Evolutionary conservation across 345 rosid genomes (phyloP), one percentile per base, ranked within the genome.

Genomic region (Eucalyptus coolabah): DNA sequence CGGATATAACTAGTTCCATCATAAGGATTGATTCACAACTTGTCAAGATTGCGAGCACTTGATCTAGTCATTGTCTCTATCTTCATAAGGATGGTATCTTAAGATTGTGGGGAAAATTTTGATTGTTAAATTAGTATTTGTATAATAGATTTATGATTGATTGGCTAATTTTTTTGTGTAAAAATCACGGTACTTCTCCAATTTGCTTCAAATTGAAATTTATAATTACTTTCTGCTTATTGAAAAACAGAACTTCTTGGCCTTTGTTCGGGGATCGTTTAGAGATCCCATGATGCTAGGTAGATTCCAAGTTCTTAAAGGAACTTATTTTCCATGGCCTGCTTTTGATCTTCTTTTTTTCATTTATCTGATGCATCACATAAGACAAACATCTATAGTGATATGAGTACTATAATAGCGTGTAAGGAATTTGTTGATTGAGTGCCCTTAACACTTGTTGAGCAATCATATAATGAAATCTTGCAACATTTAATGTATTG

Each of bases 221-320:
- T 53, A 53, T 53, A 53, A 53, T 53, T 53, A 53, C 65, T 59
- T 59, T 59, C 14, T 3, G 1, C 65, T 26, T 24, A 23, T 2
- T n/a, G 15, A 5, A 50, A 14, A 5, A 10, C 0, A 0, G 1
- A 10, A 24, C 9, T 7, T 19, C 1, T 59, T 59, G n/a, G 30
- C 63, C n/a, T 59, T 59, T 59, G 30, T 59, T 9, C 0, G n/a
- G 65, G 15, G 0, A 59, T 59, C 65, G 15, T 59, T 56, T 10
- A 59, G 65, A 59, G 65, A 59, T 59, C 65, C n/a, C 65, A 26
- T 11, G 59, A 53, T 0, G 24, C 59, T 53, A 7, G 5, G 59
- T 53, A 2, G 65, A 59, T 9, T 59, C 7, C n/a, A 26, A 59
- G 65, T 59, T 59, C 65, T 9, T 0, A 11, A 59, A 59, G n/a